Evolutionary conservation across 768 basidiomycete genomes (phyloP).

Genomic region (Termitomyces sp.): DNA sequence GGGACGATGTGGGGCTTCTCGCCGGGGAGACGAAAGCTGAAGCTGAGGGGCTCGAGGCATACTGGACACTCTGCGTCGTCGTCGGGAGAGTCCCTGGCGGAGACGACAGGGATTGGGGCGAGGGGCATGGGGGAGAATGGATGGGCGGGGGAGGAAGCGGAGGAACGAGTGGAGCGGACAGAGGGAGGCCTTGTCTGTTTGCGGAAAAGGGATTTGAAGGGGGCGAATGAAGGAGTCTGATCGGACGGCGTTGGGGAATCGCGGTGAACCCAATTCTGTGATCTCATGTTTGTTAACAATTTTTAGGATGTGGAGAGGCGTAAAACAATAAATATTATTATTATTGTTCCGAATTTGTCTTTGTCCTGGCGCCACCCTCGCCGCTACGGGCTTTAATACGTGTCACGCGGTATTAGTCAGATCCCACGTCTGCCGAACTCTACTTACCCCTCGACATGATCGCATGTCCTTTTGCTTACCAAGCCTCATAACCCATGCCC

Average conservation of each 20-base stretch:
- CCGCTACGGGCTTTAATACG: too few relatives aligned
- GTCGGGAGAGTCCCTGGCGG: constrained; percentile 52
- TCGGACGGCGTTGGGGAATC: constrained; percentile 26
- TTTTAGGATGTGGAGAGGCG: neutral
- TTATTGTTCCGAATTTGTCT: neutral
- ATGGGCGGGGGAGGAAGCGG: constrained; percentile 31
- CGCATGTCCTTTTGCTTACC: neutral
- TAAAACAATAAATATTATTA: neutral
- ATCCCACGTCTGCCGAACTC: too few relatives aligned
- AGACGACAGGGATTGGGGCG: constrained; percentile 69
- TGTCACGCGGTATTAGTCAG: too few relatives aligned
- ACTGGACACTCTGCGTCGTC: constrained; percentile 94
- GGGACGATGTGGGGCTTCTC: constrained; percentile 98
- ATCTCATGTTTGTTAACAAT: constrained; percentile 28
- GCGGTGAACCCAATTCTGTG: constrained; percentile 33
- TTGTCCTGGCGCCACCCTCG: too few relatives aligned
- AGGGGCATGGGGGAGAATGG: constrained; percentile 58
- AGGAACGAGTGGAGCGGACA: constrained; percentile 44
- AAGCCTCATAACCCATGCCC: constrained; percentile 5
- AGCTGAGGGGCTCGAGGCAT: constrained; percentile 91
- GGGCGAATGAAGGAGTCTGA: constrained; percentile 29
- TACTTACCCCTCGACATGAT: neutral
- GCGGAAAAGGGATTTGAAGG: constrained; percentile 46
- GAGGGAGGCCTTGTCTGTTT: constrained; percentile 38
- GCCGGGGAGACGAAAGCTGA: constrained; percentile 87